These are phyloP conservation scores for Pseudomicrostroma phylloplanum DNA, from an alignment of 1,284 basidiomycete species.

Conservation along the genomic window DNA sequence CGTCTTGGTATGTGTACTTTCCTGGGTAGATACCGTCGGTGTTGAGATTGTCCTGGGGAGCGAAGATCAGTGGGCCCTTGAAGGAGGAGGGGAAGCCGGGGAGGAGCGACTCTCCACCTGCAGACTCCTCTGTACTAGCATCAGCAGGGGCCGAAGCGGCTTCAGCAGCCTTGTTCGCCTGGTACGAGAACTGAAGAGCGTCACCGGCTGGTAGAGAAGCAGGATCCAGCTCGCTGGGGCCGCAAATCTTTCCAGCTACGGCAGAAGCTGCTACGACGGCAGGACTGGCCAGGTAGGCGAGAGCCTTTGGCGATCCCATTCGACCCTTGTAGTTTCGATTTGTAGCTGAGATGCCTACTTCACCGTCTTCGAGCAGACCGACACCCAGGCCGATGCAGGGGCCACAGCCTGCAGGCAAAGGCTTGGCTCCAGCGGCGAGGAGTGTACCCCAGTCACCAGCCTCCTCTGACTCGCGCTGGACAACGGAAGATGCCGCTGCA, in stretches of 20 bases:
- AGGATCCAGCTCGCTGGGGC: constrained; percentile 64
- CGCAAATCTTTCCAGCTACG: constrained; percentile 80
- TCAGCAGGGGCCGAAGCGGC: constrained; percentile 23
- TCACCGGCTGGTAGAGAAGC: constrained; percentile 57
- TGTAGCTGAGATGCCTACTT: constrained; percentile 93
- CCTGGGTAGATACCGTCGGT: constrained; percentile 99
- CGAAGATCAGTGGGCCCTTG: constrained; percentile 77
- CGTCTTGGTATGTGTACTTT: constrained; percentile 99
- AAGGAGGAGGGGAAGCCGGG: constrained; percentile 68
- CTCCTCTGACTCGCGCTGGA: constrained; percentile 81
- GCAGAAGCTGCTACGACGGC: constrained; percentile 95
- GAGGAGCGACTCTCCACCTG: constrained; percentile 23
- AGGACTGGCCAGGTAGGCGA: constrained; percentile 90
- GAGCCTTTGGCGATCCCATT: constrained; percentile 92
- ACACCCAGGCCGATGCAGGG: constrained; percentile 95
- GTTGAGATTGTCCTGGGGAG: constrained; percentile 94
- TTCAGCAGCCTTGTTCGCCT: constrained; percentile 22
- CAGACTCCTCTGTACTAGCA: constrained; percentile 11
- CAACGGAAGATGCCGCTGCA: constrained; percentile 83
- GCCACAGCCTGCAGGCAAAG: constrained; percentile 89
- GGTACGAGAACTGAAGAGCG: constrained; percentile 53
- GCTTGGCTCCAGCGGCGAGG: constrained; percentile 78
- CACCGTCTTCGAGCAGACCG: constrained; percentile 84
- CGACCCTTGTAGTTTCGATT: constrained; percentile 99
- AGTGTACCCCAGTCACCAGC: constrained; percentile 83